These are phyloP conservation scores for Penicillium sclerotigenum DNA, from an alignment of 2,329 filamentous ascomycete genomes.

Conservation along the genomic window DNA sequence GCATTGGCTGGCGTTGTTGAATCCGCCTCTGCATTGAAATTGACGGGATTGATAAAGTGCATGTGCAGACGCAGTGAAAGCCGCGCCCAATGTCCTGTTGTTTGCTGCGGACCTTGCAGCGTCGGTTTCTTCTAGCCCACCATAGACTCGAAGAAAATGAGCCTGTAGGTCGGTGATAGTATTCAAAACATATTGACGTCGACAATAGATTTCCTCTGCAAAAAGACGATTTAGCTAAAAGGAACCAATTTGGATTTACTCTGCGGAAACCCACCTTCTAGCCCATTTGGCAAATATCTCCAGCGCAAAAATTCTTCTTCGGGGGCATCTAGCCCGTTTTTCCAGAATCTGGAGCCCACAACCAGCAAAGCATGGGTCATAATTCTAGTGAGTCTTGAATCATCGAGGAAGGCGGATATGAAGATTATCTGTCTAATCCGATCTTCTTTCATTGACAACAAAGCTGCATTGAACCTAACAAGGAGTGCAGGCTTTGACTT, in stretches of 20 bases:
- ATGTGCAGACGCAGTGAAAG: slow-evolving; percentile 16
- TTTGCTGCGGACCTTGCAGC: slow-evolving; percentile 15
- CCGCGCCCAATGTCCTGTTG: slow-evolving; percentile 8
- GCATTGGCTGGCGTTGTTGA: slow-evolving; percentile 43
- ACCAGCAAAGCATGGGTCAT: slow-evolving; percentile 38
- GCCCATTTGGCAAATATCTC: slow-evolving; percentile 36
- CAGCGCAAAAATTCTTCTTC: slow-evolving; percentile 29
- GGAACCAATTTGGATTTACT: neutral
- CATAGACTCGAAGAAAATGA: slow-evolving; percentile 42
- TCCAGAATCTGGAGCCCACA: slow-evolving; percentile 39
- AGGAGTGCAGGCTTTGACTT: slow-evolving; percentile 26
- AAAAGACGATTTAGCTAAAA: neutral
- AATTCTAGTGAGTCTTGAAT: slow-evolving; percentile 26
- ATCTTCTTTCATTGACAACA: slow-evolving; percentile 38
- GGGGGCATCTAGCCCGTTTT: slow-evolving; percentile 27
- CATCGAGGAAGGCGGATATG: slow-evolving; percentile 34
- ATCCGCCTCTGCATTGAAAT: slow-evolving; percentile 42
- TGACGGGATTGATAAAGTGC: slow-evolving; percentile 18
- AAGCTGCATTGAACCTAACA: slow-evolving; percentile 22
- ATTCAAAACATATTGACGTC: slow-evolving; percentile 42
- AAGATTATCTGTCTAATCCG: slow-evolving; percentile 40
- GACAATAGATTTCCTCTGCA: slow-evolving; percentile 43
- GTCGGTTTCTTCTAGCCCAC: slow-evolving; percentile 33
- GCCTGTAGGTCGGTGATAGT: slow-evolving; percentile 44
- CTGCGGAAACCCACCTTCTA: slow-evolving; percentile 37